Conservation (phyloP, 768 basidiomycete genomes). For the Pisolithus sp. region DNA sequence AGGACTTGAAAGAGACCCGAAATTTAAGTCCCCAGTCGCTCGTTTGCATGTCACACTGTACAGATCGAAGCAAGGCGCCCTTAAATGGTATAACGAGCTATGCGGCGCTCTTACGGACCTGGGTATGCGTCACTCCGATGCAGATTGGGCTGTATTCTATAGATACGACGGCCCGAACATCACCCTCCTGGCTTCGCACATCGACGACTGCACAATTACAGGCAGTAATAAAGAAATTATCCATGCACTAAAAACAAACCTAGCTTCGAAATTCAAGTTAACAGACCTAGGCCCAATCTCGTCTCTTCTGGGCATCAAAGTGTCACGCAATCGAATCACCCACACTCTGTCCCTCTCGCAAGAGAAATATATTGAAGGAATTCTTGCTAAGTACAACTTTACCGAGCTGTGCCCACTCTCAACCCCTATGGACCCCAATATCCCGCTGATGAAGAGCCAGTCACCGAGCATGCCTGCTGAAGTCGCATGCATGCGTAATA, state of each 20-base stretch:
- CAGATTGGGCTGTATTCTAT: slow-evolving; percentile 3
- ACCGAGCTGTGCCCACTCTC: background rate
- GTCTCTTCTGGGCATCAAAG: slow-evolving; percentile 9
- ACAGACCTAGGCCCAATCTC: slow-evolving; percentile 1
- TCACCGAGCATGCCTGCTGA: background rate
- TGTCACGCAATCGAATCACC: background rate
- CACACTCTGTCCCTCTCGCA: background rate
- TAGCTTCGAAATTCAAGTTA: background rate
- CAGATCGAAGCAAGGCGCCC: slow-evolving; percentile 3
- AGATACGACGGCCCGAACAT: background rate
- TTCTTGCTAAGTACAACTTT: slow-evolving; percentile 1
- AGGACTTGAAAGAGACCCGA: slow-evolving; percentile 9
- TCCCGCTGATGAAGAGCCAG: background rate
- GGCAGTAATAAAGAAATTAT: background rate
- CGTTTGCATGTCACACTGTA: slow-evolving; percentile 1
- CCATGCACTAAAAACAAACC: slow-evolving; percentile 2
- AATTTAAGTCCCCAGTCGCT: slow-evolving; percentile 9
- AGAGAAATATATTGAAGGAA: background rate
- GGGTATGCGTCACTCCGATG: background rate
- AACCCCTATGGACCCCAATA: background rate
- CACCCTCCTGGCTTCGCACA: background rate
- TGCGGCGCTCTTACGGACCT: background rate
- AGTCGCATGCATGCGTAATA: slow-evolving; percentile 1
- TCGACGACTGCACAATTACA: slow-evolving; percentile 6
- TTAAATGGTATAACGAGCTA: slow-evolving; percentile 8